Conservation (phyloP, 2,329 filamentous ascomycete species). For the Neonectria ditissima region DNA sequence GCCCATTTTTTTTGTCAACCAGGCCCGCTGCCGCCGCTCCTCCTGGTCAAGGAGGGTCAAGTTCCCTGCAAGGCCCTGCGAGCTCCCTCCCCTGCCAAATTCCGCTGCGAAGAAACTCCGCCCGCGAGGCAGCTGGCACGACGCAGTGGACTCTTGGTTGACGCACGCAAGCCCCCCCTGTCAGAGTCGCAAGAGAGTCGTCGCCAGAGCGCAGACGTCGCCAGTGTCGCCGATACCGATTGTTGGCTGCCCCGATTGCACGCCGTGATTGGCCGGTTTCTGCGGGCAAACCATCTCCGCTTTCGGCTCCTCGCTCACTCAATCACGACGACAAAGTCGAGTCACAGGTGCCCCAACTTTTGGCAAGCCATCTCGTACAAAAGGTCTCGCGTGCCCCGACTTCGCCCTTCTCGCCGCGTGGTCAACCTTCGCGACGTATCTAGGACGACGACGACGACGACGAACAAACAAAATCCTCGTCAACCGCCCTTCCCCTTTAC, state of each 20-base stretch:
- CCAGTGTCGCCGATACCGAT: conserved; percentile 25
- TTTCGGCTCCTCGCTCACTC: conserved; percentile 46
- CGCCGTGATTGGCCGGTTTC: conserved; percentile 37
- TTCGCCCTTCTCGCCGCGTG: conserved; percentile 36
- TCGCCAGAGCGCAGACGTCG: background rate
- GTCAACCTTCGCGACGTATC: conserved; percentile 15
- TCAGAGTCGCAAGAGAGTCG: conserved; percentile 7
- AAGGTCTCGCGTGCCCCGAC: conserved; percentile 42
- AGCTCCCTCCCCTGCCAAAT: conserved; percentile 25
- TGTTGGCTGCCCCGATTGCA: conserved; percentile 41
- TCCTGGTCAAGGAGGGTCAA: conserved; percentile 20
- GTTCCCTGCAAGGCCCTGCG: conserved; percentile 30
- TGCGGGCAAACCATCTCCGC: conserved; percentile 42
- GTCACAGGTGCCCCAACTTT: conserved; percentile 43
- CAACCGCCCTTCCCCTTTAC: background rate
- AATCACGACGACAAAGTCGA: conserved; percentile 42
- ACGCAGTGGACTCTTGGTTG: background rate
- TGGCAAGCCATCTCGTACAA: conserved; percentile 33
- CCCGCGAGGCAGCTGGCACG: conserved; percentile 32
- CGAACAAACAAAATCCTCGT: background rate
- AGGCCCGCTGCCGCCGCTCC: conserved; percentile 24
- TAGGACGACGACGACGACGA: conserved; percentile 8
- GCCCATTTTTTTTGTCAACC: conserved; percentile 34
- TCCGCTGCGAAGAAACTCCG: background rate
- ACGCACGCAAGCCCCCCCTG: conserved; percentile 17